A percentile compares a stretch with the other conserved stretches of the same genome.
Conservation (phyloP, 805 yeast species). For the Candida ovalis region DNA sequence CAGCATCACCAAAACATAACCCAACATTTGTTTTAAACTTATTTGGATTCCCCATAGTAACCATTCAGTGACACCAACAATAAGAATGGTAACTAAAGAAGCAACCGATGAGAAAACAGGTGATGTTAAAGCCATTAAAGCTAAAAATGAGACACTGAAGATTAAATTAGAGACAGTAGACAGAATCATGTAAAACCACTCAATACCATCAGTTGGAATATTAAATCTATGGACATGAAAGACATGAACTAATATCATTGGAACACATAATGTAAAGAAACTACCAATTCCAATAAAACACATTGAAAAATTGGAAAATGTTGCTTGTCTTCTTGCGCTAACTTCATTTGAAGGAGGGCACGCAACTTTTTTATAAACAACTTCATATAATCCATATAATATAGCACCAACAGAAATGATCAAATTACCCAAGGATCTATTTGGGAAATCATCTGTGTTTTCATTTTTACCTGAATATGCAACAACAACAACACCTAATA, state of each 20-base stretch:
- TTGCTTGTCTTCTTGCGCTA: slow-evolving; percentile 62
- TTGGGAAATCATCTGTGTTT: slow-evolving; percentile 40
- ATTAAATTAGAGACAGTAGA: slow-evolving; percentile 61
- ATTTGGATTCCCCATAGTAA: slow-evolving; percentile 55
- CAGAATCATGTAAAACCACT: slow-evolving; percentile 43
- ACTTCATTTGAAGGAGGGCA: slow-evolving; percentile 71
- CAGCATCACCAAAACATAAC: slow-evolving; percentile 62
- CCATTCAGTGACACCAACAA: slow-evolving; percentile 80
- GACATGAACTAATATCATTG: slow-evolving; percentile 47
- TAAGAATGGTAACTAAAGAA: slow-evolving; percentile 63
- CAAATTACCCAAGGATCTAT: slow-evolving; percentile 63
- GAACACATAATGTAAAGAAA: slow-evolving; percentile 42
- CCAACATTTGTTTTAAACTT: slow-evolving; percentile 54
- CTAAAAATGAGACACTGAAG: slow-evolving; percentile 68
- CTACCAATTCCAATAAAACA: slow-evolving; percentile 62
- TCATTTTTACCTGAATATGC: slow-evolving; percentile 54
- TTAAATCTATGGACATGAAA: slow-evolving; percentile 56
- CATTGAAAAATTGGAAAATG: slow-evolving; percentile 77
- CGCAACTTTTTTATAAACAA: slow-evolving; percentile 66
- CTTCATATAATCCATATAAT: slow-evolving; percentile 79
- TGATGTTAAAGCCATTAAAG: slow-evolving; percentile 77
- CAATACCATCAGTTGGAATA: slow-evolving; percentile 39
- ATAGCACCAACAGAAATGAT: slow-evolving; percentile 73
- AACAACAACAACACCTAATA: slow-evolving; percentile 72
- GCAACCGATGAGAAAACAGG: slow-evolving; percentile 74